Evolutionary conservation across 345 rosid genomes (phyloP).

Genomic region (Citrus hindsii): DNA sequence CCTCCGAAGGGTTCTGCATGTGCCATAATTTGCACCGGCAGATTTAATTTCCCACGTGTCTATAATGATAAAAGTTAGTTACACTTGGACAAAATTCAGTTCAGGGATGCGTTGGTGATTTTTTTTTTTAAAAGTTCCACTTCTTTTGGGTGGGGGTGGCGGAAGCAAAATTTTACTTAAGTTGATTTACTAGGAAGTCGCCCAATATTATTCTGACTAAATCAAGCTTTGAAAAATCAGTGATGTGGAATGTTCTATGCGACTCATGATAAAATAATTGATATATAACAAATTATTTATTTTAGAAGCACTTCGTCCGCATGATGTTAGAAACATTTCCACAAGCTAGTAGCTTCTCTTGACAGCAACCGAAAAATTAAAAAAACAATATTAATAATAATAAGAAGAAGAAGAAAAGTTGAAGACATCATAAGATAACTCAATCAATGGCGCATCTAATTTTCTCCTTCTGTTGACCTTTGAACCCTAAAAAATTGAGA

Average conservation of each 20-base stretch:
- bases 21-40: no score
- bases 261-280: background rate
- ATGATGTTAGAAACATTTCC: background rate
- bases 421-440: background rate
- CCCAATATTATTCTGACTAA: background rate
- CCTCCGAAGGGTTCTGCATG: no score
- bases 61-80: no score
- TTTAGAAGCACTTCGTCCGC: background rate
- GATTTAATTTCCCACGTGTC: no score
- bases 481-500: background rate
- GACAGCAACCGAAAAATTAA: background rate
- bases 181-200: background rate
- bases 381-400: no score
- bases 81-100: no score
- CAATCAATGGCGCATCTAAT: background rate
- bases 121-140: no score
- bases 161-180: background rate
- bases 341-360: background rate
- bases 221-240: background rate
- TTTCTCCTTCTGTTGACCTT: background rate
- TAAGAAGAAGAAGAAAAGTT: background rate
- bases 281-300: no score
- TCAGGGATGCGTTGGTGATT: no score
- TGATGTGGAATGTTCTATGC: background rate
- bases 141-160: no score